Evolutionary conservation across 192 early-diverging fungal species (phyloP).

Genomic region (Dissophora ornata): DNA sequence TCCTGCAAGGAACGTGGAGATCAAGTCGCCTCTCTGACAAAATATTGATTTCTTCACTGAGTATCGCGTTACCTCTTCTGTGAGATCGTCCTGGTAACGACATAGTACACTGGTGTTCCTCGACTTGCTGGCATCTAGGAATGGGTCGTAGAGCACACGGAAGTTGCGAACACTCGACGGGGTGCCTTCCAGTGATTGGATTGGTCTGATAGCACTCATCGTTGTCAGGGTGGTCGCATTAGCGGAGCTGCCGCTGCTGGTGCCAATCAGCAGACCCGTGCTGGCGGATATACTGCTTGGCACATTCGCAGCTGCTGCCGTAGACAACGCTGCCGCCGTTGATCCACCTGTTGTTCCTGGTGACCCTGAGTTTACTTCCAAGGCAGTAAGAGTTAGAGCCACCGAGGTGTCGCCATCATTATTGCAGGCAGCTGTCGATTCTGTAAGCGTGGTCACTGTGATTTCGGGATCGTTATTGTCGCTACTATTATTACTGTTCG

Average conservation of each 20-base stretch:
- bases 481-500: conserved; percentile 29
- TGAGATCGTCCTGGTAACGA: conserved; percentile 52
- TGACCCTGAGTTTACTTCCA: neutral
- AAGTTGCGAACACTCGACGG: conserved; percentile 35
- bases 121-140: conserved; percentile 47
- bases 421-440: neutral
- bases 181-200: conserved; percentile 8
- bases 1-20: too few species aligned
- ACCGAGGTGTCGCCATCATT: neutral
- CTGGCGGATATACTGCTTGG: neutral
- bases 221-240: neutral
- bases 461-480: conserved; percentile 1
- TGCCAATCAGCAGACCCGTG: conserved; percentile 8
- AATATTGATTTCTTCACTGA: too few species aligned
- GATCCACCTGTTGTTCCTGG: neutral
- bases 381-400: neutral
- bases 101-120: conserved; percentile 39
- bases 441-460: conserved; percentile 13
- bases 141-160: conserved; percentile 47
- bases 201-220: conserved; percentile 10
- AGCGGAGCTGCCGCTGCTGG: neutral
- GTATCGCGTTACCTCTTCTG: conserved; percentile 35
- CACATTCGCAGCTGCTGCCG: neutral
- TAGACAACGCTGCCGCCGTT: neutral
- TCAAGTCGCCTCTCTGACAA: too few species aligned